Evolutionary conservation across 768 basidiomycete genomes (phyloP).

Genomic region (Lentinula sp.): DNA sequence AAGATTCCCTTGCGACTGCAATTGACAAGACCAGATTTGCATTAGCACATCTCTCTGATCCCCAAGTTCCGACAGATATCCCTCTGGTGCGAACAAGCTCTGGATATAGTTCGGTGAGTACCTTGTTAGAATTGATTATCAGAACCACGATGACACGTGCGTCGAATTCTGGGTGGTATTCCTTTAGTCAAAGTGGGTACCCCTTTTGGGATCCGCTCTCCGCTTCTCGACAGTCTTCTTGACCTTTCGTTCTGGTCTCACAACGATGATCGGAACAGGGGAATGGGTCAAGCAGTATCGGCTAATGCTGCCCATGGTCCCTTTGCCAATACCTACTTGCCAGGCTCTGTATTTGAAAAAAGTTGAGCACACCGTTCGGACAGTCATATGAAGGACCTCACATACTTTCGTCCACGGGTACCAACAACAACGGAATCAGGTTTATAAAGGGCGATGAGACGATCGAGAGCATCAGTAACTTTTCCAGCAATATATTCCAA

Average conservation of each 20-base stretch:
- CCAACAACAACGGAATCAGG: slow-evolving; percentile 94
- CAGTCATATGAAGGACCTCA: slow-evolving; percentile 8
- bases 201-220: slow-evolving; percentile 82
- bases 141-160: neutral
- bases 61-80: neutral
- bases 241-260: slow-evolving; percentile 84
- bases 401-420: slow-evolving; percentile 63
- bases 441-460: slow-evolving; percentile 86
- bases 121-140: neutral
- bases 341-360: slow-evolving; percentile 25
- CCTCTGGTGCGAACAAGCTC: neutral
- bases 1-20: neutral
- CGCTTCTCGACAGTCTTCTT: slow-evolving; percentile 82
- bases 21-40: neutral
- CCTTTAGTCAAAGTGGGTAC: slow-evolving; percentile 60
- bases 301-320: slow-evolving; percentile 43
- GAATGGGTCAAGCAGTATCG: slow-evolving; percentile 23
- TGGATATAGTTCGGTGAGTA: neutral
- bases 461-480: slow-evolving; percentile 84
- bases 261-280: slow-evolving; percentile 86
- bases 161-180: neutral
- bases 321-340: slow-evolving; percentile 18
- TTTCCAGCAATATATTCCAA: slow-evolving; percentile 93
- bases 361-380: neutral
- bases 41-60: neutral